Percentiles rank a stretch among this genome's conserved stretches.
Conservation (phyloP, 192 early-diverging fungal species). For the Entomortierella beljakovae region DNA sequence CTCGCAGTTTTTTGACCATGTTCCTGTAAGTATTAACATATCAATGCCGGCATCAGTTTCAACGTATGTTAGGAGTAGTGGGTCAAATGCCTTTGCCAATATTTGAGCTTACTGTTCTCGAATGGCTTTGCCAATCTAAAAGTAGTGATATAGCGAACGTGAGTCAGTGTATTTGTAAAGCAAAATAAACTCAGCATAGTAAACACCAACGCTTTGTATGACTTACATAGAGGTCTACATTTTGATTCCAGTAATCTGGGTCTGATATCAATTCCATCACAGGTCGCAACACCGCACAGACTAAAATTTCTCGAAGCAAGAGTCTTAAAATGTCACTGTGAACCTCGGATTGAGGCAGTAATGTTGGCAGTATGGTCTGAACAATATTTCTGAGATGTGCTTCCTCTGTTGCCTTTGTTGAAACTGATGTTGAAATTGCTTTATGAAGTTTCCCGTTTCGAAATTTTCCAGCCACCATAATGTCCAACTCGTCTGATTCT, state of each 20-base stretch:
- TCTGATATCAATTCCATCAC: constrained; percentile 76
- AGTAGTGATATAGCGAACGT: not conserved
- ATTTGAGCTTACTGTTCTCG: constrained; percentile 61
- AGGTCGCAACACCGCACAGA: constrained; percentile 75
- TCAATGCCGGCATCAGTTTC: no score
- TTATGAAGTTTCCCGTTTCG: constrained; percentile 66
- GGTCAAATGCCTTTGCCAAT: no score
- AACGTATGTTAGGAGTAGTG: no score
- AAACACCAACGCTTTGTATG: no score
- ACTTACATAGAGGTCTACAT: constrained; percentile 73
- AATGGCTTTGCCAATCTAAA: constrained; percentile 60
- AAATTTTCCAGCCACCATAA: constrained; percentile 68
- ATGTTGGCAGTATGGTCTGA: constrained; percentile 70
- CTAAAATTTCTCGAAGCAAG: constrained; percentile 82
- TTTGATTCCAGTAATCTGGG: constrained; percentile 90
- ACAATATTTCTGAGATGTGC: constrained; percentile 74
- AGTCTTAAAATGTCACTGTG: constrained; percentile 67
- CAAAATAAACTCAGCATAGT: not conserved
- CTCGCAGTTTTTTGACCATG: constrained; percentile 78
- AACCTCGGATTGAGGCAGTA: constrained; percentile 70
- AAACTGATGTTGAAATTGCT: constrained; percentile 63
- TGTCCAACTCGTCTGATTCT: constrained; percentile 67
- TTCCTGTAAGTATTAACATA: constrained; percentile 50
- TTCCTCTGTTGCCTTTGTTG: constrained; percentile 60
- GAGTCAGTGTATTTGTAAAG: not conserved